phyloP scores from a whole-genome alignment of 1,284 basidiomycete species.

The Sporisorium iseilematis-ciliati region DNA sequence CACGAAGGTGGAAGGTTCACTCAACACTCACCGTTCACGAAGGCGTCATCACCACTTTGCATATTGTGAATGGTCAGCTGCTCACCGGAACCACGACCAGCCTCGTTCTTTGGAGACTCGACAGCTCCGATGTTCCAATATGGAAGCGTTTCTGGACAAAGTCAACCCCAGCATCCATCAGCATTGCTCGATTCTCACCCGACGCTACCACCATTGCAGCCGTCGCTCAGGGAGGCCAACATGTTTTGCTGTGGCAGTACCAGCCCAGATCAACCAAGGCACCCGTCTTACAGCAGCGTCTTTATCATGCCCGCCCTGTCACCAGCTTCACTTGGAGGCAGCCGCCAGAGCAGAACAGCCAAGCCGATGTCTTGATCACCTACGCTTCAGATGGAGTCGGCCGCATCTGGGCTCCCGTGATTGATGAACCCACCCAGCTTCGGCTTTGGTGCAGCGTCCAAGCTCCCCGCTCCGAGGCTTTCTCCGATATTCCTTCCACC shows the following conservation, averaged over 20 bases:
- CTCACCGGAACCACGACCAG: slow-evolving; percentile 33
- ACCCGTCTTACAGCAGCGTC: slow-evolving; percentile 33
- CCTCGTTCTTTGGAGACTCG: slow-evolving; percentile 48
- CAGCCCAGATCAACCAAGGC: slow-evolving; percentile 27
- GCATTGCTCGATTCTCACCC: slow-evolving; percentile 40
- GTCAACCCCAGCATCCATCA: slow-evolving; percentile 28
- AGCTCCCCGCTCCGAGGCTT: neutral
- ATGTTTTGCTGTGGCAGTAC: slow-evolving; percentile 47
- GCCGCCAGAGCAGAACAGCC: slow-evolving; percentile 40
- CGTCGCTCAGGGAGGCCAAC: slow-evolving; percentile 32
- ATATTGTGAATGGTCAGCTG: slow-evolving; percentile 37
- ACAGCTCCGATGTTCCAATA: slow-evolving; percentile 36
- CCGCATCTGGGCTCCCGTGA: slow-evolving; percentile 57
- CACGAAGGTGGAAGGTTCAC: slow-evolving; percentile 51
- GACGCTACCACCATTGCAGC: slow-evolving; percentile 50
- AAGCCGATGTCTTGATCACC: slow-evolving; percentile 51
- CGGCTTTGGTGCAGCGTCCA: slow-evolving; percentile 53
- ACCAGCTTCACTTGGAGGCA: slow-evolving; percentile 33
- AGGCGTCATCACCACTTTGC: slow-evolving; percentile 34
- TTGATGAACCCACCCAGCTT: slow-evolving; percentile 57
- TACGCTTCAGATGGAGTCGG: slow-evolving; percentile 49
- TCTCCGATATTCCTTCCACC: neutral
- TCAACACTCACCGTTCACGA: slow-evolving; percentile 50
- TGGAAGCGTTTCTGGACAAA: slow-evolving; percentile 51
- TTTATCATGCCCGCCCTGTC: slow-evolving; percentile 46